A percentile compares a stretch with the other conserved stretches of the same genome.
phyloP scores from a whole-genome alignment of 257 asterid genomes.

The Prunella vulgaris region DNA sequence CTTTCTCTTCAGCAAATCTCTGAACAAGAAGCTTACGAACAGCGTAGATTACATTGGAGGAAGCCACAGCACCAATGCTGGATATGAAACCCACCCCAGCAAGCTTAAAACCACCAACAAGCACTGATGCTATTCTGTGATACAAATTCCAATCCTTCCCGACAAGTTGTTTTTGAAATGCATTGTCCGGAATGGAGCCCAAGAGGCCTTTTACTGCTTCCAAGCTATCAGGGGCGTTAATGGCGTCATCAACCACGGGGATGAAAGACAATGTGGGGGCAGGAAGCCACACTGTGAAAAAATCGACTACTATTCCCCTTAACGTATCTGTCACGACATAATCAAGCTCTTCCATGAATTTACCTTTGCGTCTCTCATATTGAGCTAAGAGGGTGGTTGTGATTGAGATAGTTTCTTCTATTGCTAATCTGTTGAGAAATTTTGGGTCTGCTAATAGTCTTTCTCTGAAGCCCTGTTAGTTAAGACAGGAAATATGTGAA shows the following conservation, averaged over 20 bases:
- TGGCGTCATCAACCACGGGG: conserved; percentile 36
- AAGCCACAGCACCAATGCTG: conserved; percentile 85
- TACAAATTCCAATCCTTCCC: conserved; percentile 76
- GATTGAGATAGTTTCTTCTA: conserved; percentile 85
- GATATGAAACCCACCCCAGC: conserved; percentile 85
- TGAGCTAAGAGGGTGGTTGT: conserved; percentile 85
- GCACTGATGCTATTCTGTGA: conserved; percentile 76
- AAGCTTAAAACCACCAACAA: conserved; percentile 76
- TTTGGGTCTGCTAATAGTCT: conserved; percentile 88
- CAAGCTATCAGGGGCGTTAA: conserved; percentile 43
- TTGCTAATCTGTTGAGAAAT: conserved; percentile 71
- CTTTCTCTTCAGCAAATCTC: conserved; percentile 35
- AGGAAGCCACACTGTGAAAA: conserved; percentile 93
- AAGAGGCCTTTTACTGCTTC: conserved; percentile 73
- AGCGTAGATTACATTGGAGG: conserved; percentile 53
- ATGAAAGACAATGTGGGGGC: conserved; percentile 83
- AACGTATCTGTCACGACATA: conserved; percentile 68
- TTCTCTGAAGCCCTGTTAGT: conserved; percentile 83
- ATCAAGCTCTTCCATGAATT: conserved; percentile 71
- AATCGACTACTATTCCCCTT: conserved; percentile 77
- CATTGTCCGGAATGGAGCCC: conserved; percentile 85
- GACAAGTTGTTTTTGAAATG: conserved; percentile 64
- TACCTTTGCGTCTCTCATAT: conserved; percentile 73
- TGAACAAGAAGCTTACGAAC: conserved; percentile 50
- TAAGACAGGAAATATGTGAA: background rate